Evolutionary conservation across 331 rosid genomes (phyloP).

Genomic region (Rosa hybrid): DNA sequence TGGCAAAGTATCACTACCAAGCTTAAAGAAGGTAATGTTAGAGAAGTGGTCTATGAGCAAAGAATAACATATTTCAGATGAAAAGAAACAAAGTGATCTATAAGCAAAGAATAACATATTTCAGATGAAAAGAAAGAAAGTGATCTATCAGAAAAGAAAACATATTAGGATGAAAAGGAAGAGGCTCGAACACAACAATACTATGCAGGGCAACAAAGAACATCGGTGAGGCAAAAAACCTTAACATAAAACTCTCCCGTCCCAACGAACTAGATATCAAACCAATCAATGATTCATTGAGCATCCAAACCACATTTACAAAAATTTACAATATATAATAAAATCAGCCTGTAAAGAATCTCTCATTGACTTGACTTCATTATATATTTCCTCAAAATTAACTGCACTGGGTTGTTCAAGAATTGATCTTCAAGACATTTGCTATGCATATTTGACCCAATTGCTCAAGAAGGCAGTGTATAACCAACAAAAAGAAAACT

Average conservation of each 20-base stretch:
- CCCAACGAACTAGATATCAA: not conserved
- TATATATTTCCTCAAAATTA: not conserved
- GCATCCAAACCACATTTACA: not conserved
- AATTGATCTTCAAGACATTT: not conserved
- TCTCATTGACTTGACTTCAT: not conserved
- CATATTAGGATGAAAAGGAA: not conserved
- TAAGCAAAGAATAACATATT: not conserved
- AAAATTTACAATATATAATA: not conserved
- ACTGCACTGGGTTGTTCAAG: not conserved
- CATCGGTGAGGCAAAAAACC: not conserved
- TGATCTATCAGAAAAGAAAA: not conserved
- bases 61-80: not conserved
- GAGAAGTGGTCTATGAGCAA: not conserved
- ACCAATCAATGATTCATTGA: not conserved
- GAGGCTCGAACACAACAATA: not conserved
- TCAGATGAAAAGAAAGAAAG: not conserved
- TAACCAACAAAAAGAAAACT: not conserved
- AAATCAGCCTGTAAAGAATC: not conserved
- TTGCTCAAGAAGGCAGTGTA: not conserved
- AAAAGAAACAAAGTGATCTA: not conserved
- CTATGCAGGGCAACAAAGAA: not conserved
- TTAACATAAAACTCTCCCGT: not conserved
- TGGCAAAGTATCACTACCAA: not conserved
- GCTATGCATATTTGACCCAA: not conserved
- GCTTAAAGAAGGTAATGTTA: not conserved